A percentile compares a stretch with the other conserved stretches of the same genome.
Conservation (phyloP, 345 rosid genomes). For the Salix dunnii region DNA sequence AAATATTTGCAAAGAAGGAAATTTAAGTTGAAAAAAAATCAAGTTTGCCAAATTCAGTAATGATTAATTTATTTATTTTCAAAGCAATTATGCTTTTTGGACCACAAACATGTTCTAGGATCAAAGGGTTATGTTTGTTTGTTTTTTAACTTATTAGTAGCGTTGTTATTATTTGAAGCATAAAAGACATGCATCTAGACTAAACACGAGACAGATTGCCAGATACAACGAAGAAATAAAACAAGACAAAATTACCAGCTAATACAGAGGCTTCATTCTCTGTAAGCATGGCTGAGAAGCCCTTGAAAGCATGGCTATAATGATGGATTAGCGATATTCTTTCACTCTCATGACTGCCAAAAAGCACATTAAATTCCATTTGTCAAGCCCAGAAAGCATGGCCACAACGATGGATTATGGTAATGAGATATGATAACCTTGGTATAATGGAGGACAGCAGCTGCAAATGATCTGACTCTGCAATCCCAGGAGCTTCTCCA, state of each 20-base stretch:
- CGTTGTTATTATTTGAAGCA: too few relatives aligned
- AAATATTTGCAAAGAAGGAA: too few relatives aligned
- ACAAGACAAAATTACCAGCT: constrained; percentile 36
- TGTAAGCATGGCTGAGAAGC: constrained; percentile 81
- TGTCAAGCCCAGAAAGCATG: background rate
- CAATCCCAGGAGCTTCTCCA: constrained; percentile 11
- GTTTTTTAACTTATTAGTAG: too few relatives aligned
- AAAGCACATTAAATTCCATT: background rate
- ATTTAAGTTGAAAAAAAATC: too few relatives aligned
- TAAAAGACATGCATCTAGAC: too few relatives aligned
- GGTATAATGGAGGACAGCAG: constrained; percentile 48
- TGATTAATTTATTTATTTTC: too few relatives aligned
- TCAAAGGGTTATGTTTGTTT: too few relatives aligned
- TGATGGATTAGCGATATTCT: constrained; percentile 45
- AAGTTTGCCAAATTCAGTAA: too few relatives aligned
- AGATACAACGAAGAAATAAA: background rate
- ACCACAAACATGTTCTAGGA: too few relatives aligned
- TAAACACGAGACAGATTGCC: background rate
- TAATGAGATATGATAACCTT: constrained; percentile 22
- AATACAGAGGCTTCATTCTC: constrained; percentile 55
- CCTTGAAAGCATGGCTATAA: constrained; percentile 60
- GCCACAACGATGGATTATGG: background rate
- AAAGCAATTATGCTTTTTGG: too few relatives aligned
- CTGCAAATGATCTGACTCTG: constrained; percentile 43
- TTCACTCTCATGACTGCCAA: constrained; percentile 41